Percentiles rank a stretch among this genome's conserved stretches.
Evolutionary conservation across 169 alveolate genomes (phyloP).

Genomic region (Cryptosporidium parvum): DNA sequence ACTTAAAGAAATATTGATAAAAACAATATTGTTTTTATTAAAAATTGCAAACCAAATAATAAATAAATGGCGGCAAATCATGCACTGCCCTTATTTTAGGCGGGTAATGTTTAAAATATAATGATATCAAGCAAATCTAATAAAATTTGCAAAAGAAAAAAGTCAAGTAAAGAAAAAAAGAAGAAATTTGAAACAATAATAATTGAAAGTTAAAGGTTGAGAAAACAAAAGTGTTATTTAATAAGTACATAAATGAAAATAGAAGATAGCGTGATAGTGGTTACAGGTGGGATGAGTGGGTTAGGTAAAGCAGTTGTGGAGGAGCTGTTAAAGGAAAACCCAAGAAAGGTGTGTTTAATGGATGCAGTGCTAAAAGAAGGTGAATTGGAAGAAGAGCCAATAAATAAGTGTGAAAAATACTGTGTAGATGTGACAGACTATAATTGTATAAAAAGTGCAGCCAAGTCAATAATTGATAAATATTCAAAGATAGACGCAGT

Average conservation of each 20-base stretch:
- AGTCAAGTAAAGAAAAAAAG: too few species aligned
- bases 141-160: neutral
- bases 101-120: neutral
- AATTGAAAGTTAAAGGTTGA: neutral
- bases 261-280: slow-evolving; percentile 36
- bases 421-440: slow-evolving; percentile 38
- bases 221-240: neutral
- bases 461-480: slow-evolving; percentile 12
- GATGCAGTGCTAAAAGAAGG: slow-evolving; percentile 4
- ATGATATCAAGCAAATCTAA: neutral
- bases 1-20: too few species aligned
- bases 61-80: neutral
- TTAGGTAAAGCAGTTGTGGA: slow-evolving; percentile 53
- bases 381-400: neutral
- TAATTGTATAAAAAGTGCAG: slow-evolving; percentile 12
- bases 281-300: slow-evolving; percentile 65
- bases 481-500: slow-evolving; percentile 40
- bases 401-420: neutral
- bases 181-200: neutral
- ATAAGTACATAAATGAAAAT: slow-evolving; percentile 7
- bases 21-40: too few species aligned
- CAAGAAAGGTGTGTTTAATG: slow-evolving; percentile 52
- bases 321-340: slow-evolving; percentile 12
- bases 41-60: too few species aligned
- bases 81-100: neutral